Evolutionary conservation across 1,139 yeast genomes (phyloP), one percentile per base, ranked within the genome.

Genomic region (Chernovozyma sophiae-reginae): DNA sequence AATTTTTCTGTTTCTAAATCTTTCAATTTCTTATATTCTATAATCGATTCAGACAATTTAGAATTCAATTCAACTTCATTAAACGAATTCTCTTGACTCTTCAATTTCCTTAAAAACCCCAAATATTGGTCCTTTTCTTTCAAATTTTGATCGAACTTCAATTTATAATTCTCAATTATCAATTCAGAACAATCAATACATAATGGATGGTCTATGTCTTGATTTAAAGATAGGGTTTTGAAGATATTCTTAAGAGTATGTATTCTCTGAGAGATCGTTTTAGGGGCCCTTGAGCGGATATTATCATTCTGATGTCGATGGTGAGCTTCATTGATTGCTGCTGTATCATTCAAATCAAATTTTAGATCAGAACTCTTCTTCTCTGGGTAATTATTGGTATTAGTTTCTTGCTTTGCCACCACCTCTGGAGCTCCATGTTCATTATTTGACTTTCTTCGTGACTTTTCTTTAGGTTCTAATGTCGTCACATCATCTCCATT

Each of bases 181-280:
- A 74, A 55, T 31, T 72, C 77, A 3, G 95, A 86, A 56, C 98
- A 92, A 35, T 90, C 97, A 25, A 72, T 70, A 48, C 97, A 90
- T 13, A 94, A 77, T 0, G 98, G 98, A 51, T 86, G 74, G 44
- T 86, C 95, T n/a, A 90, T 72, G 42, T 82, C 89, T 37, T 83
- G 81, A 44, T 82, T 81, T 8, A 79, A 52, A 13, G 74, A 68
- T 12, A 70, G 52, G 4, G 79, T 20, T 76, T 81, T 46, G 77
- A 68, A 69, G 2, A 86, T 72, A 45, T 80, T 81, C 48, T 78
- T 80, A 7, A 89, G 68, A n/a, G 74, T 74, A 15, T 80, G 79
- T 24, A 86, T 57, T 23, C 63, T 40, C 16, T 13, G 75, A 58
- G 58, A 63, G 23, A 52, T 64, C 45, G 53, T 44, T 30, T 37